A percentile compares a stretch with the other conserved stretches of the same genome.
Conservation (phyloP, 148 eudicot genomes). For the Chenopodium quinoa region DNA sequence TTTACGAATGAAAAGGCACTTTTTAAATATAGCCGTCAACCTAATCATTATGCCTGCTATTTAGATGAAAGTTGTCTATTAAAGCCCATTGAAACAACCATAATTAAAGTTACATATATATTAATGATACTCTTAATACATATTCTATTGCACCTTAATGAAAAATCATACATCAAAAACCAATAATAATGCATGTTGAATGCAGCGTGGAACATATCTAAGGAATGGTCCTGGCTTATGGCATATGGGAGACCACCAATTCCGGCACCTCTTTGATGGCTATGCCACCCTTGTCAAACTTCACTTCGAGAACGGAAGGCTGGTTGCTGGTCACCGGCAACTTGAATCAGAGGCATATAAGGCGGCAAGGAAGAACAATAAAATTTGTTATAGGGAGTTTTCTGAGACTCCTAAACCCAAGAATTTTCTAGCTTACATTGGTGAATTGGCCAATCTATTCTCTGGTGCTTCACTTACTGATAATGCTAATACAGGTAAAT, state of each 20-base stretch:
- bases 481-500: constrained; percentile 74
- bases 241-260: constrained; percentile 83
- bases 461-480: constrained; percentile 91
- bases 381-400: constrained; percentile 83
- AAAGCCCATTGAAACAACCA: not conserved
- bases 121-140: not conserved
- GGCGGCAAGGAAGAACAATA: constrained; percentile 53
- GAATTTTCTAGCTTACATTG: constrained; percentile 61
- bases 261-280: constrained; percentile 96
- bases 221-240: constrained; percentile 96
- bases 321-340: constrained; percentile 75
- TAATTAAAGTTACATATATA: not conserved
- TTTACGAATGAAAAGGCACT: not conserved
- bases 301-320: constrained; percentile 56
- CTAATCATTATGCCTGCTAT: constrained; percentile 23
- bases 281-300: constrained; percentile 93
- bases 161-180: not conserved
- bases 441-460: constrained; percentile 68
- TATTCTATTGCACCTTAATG: not conserved
- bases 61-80: not conserved
- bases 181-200: not conserved
- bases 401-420: constrained; percentile 76
- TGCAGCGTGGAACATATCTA: constrained; percentile 63
- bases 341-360: constrained; percentile 86
- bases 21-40: constrained; percentile 7